phyloP scores from a whole-genome alignment of 1,139 yeast genomes.

The Diutina rugosa region DNA sequence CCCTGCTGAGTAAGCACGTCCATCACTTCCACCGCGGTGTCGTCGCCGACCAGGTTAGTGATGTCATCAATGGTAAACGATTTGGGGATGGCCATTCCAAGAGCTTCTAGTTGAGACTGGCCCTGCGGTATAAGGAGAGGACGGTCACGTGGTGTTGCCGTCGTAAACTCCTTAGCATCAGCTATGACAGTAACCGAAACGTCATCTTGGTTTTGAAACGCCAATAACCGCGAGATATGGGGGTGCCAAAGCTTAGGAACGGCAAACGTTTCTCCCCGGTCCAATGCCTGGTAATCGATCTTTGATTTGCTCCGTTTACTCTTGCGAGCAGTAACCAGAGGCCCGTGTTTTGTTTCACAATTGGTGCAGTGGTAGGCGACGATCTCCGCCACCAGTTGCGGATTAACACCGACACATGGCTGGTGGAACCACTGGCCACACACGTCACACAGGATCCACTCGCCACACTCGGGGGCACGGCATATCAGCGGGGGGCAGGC shows the following conservation, averaged over 20 bases:
- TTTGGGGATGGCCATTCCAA: slow-evolving; percentile 27
- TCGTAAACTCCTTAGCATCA: slow-evolving; percentile 15
- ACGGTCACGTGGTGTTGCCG: slow-evolving; percentile 23
- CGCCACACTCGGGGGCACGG: neutral
- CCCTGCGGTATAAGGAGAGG: slow-evolving; percentile 14
- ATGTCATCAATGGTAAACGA: slow-evolving; percentile 42
- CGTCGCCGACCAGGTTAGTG: slow-evolving; percentile 49
- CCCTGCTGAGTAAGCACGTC: slow-evolving; percentile 77
- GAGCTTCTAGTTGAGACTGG: slow-evolving; percentile 6
- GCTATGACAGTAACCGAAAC: slow-evolving; percentile 7
- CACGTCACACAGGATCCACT: slow-evolving; percentile 52
- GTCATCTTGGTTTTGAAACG: slow-evolving; percentile 9
- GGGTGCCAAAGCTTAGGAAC: slow-evolving; percentile 50
- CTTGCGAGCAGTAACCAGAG: slow-evolving; percentile 38
- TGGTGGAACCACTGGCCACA: slow-evolving; percentile 56
- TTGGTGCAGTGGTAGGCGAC: slow-evolving; percentile 40
- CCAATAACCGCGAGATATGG: slow-evolving; percentile 32
- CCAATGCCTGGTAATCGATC: slow-evolving; percentile 70
- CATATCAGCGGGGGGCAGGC: neutral
- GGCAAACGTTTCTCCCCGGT: slow-evolving; percentile 59
- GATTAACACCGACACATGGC: slow-evolving; percentile 30
- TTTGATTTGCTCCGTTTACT: slow-evolving; percentile 41
- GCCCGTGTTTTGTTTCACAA: slow-evolving; percentile 37
- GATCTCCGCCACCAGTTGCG: slow-evolving; percentile 24
- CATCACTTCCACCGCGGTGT: slow-evolving; percentile 67